These are phyloP conservation scores for Geotrichum reessii DNA, from an alignment of 1,139 yeast species.

Conservation along the genomic window DNA sequence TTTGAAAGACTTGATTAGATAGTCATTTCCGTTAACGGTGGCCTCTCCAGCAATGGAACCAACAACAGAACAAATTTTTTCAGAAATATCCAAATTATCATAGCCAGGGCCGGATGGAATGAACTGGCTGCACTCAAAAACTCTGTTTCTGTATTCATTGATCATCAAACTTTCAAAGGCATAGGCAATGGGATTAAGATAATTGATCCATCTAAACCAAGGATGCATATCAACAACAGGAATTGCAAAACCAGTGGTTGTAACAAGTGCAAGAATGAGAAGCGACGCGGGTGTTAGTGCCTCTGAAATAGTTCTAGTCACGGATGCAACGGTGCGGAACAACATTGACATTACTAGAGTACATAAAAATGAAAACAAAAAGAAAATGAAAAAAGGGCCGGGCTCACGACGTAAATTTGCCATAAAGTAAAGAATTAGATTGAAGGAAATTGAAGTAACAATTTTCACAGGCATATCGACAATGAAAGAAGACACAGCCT, in stretches of 20 bases:
- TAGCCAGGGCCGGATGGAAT: slow-evolving; percentile 52
- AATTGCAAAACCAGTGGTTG: slow-evolving; percentile 71
- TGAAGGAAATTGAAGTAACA: slow-evolving; percentile 51
- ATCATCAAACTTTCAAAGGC: slow-evolving; percentile 63
- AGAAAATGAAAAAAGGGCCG: slow-evolving; percentile 65
- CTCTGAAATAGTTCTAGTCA: slow-evolving; percentile 52
- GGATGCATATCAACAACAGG: slow-evolving; percentile 64
- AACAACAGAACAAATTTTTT: slow-evolving; percentile 55
- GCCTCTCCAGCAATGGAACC: slow-evolving; percentile 57
- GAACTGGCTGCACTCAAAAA: slow-evolving; percentile 41
- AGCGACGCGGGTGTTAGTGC: slow-evolving; percentile 72
- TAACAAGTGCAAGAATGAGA: slow-evolving; percentile 53
- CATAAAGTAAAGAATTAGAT: slow-evolving; percentile 60
- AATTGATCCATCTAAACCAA: slow-evolving; percentile 78
- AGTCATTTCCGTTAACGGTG: slow-evolving; percentile 54
- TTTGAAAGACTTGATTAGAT: slow-evolving; percentile 43
- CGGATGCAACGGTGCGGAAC: slow-evolving; percentile 67
- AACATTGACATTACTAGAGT: slow-evolving; percentile 65
- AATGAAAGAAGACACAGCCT: slow-evolving; percentile 62
- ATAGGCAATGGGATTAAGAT: slow-evolving; percentile 64
- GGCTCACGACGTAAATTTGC: slow-evolving; percentile 58
- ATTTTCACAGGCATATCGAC: slow-evolving; percentile 65
- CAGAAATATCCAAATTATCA: slow-evolving; percentile 37
- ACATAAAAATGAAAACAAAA: slow-evolving; percentile 48
- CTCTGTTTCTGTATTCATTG: slow-evolving; percentile 50